Evolutionary conservation across 805 yeast species (phyloP), one percentile per base, ranked within the genome.

Genomic region (Ogataea saltuana): DNA sequence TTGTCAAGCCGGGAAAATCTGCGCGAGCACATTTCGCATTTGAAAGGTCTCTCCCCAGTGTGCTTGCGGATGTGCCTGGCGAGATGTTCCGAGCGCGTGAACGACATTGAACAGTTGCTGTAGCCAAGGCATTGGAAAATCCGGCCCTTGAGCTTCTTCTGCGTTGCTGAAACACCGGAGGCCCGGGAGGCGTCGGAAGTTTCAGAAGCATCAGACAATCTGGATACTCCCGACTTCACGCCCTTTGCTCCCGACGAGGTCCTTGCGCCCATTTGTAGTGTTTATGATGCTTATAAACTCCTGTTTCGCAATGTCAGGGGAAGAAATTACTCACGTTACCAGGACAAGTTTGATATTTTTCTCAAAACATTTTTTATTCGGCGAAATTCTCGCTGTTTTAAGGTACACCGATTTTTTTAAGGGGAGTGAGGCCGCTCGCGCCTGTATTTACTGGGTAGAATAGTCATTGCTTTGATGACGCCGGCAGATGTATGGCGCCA

Each of bases 41-140:
- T 80, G 62, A 88, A 89, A 2, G 97, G 97, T 44, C 96, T 72
- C 63, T 89, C 97, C 32, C 97, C 97, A 0, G 97, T 90, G 62
- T 89, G 97, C 56, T 89, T 90, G 45, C 97, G 70, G 41, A 90
- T 84, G 67, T 89, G 97, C 46, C 97, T 73, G 1, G 96, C 96
- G 53, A 89, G 73, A 65, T 90, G 97, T 61, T 90, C 97, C 7
- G 93, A 83, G 38, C 97, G 72, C 2, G 96, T 86, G 64, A 89
- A 89, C 6, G 90, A 76, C 96, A 90, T 89, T 44, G 70, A 71
- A 65, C 97, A 89, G 52, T 84, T 89, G 16, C 88, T 88, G 60
- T 76, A 90, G 3, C 96, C 96, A 1, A 84, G 70, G 64, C 97
- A 89, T 59, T 81, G 89, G 65, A 89, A 89, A 17, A 85, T 76